phyloP scores from a whole-genome alignment of 768 basidiomycete genomes.

The Amanita rubescens region DNA sequence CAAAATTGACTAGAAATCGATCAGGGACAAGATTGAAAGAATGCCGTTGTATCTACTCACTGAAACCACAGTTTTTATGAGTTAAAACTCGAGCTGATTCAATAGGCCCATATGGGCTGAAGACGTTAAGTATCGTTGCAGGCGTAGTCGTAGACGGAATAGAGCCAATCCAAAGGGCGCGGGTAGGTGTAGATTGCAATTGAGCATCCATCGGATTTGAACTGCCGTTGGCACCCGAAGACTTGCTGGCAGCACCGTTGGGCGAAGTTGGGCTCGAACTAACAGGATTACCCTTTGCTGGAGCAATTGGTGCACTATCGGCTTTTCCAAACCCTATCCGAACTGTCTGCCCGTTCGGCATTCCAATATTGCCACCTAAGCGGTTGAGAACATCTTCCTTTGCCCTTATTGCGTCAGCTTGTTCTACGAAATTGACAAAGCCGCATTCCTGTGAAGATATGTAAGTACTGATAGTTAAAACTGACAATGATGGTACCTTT shows the following conservation, averaged over 20 bases:
- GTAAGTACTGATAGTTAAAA: constrained; percentile 5
- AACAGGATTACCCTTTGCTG: constrained; percentile 67
- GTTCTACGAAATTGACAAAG: constrained; percentile 97
- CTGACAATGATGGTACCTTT: constrained; percentile 53
- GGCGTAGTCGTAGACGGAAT: constrained; percentile 95
- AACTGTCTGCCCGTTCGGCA: constrained; percentile 93
- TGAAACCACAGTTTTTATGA: constrained; percentile 95
- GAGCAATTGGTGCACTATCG: constrained; percentile 89
- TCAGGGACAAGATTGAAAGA: constrained; percentile 8
- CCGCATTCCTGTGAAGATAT: constrained; percentile 74
- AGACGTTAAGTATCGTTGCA: constrained; percentile 89
- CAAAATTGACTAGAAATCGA: constrained; percentile 77
- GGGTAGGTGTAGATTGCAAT: constrained; percentile 84
- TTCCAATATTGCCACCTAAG: constrained; percentile 87
- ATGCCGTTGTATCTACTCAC: constrained; percentile 34
- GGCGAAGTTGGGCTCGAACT: constrained; percentile 64
- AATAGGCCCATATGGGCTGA: constrained; percentile 95
- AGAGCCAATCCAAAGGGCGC: constrained; percentile 96
- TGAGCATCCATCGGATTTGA: constrained; percentile 76
- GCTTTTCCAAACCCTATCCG: constrained; percentile 98
- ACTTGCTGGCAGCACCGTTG: constrained; percentile 38
- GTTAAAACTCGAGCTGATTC: constrained; percentile 95
- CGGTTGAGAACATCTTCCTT: constrained; percentile 97
- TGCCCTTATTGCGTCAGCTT: constrained; percentile 91
- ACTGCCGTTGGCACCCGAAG: constrained; percentile 39